These are phyloP conservation scores for Ophiostoma montium DNA, from an alignment of 2,329 filamentous ascomycete species.

Conservation along the genomic window DNA sequence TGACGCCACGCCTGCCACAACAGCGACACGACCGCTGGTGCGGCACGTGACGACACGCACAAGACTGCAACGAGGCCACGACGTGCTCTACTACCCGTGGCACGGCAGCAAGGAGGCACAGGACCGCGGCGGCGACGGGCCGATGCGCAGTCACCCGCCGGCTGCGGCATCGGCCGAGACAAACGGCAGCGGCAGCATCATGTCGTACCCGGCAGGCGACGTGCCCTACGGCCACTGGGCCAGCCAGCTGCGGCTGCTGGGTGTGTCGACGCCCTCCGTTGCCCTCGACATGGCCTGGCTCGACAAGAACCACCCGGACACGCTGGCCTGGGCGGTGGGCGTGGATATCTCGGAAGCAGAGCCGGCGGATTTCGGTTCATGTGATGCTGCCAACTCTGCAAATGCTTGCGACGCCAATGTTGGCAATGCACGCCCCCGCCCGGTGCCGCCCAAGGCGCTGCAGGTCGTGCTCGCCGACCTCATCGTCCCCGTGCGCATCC, in stretches of 20 bases:
- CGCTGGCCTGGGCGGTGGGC: slow-evolving; percentile 10
- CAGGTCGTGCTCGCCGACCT: slow-evolving; percentile 12
- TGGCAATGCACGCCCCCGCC: background rate
- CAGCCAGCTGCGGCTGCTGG: slow-evolving; percentile 2
- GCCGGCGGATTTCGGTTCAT: background rate
- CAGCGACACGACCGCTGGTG: background rate
- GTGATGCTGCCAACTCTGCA: no score
- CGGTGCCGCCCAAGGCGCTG: background rate
- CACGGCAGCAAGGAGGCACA: background rate
- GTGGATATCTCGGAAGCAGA: slow-evolving; percentile 3
- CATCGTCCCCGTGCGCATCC: slow-evolving; percentile 4
- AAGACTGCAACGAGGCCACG: background rate
- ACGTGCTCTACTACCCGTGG: slow-evolving; percentile 12
- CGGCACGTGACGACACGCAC: slow-evolving; percentile 1
- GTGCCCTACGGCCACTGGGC: slow-evolving; percentile 9
- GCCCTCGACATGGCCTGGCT: slow-evolving; percentile 12
- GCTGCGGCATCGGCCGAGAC: background rate
- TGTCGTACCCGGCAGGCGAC: background rate
- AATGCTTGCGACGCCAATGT: background rate
- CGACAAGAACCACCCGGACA: slow-evolving; percentile 10
- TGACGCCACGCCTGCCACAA: background rate
- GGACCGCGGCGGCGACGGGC: background rate
- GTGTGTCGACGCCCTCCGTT: slow-evolving; percentile 5
- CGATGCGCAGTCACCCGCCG: background rate
- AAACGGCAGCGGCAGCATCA: background rate